A percentile compares a stretch with the other conserved stretches of the same genome.
These are phyloP conservation scores for Talaromyces marneffei DNA, from an alignment of 2,329 filamentous ascomycete species.

Conservation along the genomic window DNA sequence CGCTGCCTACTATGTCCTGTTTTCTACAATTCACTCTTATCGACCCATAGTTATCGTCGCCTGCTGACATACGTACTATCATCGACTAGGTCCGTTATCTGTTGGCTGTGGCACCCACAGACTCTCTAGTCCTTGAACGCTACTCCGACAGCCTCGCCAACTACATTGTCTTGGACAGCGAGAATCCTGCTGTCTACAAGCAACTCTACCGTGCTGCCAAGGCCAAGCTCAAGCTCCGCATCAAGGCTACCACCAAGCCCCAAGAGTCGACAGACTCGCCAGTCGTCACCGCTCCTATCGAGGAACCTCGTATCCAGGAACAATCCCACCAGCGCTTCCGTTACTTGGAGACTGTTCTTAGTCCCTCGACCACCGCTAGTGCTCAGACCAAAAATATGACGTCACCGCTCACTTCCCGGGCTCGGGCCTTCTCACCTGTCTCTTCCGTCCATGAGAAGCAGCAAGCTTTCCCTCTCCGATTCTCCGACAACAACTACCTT, in stretches of 20 bases:
- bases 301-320: constrained; percentile 16
- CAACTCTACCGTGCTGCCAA: constrained; percentile 95
- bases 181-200: constrained; percentile 82
- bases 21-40: not conserved
- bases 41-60: not conserved
- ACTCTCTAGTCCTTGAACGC: constrained; percentile 70
- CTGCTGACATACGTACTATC: constrained; percentile 8
- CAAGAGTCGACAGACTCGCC: not conserved
- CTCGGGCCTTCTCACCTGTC: not conserved
- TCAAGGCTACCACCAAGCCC: constrained; percentile 57
- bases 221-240: constrained; percentile 93
- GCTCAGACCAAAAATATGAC: constrained; percentile 1
- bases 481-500: constrained; percentile 31
- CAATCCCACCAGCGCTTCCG: constrained; percentile 26
- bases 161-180: constrained; percentile 72
- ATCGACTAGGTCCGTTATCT: constrained; percentile 59
- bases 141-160: constrained; percentile 87
- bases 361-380: constrained; percentile 21
- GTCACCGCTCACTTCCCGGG: not conserved
- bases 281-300: constrained; percentile 9
- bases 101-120: constrained; percentile 59
- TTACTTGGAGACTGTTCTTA: constrained; percentile 41
- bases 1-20: not conserved
- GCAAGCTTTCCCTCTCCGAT: constrained; percentile 16
- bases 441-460: not conserved